Conservation (phyloP, 495 filamentous ascomycete species). For the Lasiosphaeris hirsuta region DNA sequence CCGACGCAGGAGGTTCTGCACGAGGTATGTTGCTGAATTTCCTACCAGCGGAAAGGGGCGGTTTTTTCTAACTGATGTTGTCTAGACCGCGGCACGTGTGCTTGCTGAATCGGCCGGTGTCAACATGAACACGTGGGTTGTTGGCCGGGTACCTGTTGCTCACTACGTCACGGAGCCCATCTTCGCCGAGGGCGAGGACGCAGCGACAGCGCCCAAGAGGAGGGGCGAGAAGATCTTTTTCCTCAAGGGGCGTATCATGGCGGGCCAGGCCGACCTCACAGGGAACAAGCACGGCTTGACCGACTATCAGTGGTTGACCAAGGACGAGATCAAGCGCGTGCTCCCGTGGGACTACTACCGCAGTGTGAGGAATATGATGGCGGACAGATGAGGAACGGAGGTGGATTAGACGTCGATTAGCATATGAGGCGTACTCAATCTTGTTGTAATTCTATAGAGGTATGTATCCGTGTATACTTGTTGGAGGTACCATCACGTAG, state of each 20-base stretch:
- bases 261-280: constrained; percentile 81
- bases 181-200: constrained; percentile 34
- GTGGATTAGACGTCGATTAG: background rate
- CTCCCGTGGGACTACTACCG: constrained; percentile 65
- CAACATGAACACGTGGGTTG: constrained; percentile 99
- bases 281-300: constrained; percentile 66
- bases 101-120: constrained; percentile 72
- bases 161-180: constrained; percentile 58
- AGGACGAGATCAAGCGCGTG: constrained; percentile 73
- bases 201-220: constrained; percentile 25
- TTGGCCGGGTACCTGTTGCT: constrained; percentile 85
- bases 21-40: constrained; percentile 55
- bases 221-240: constrained; percentile 85
- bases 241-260: constrained; percentile 93
- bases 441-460: constrained; percentile 16
- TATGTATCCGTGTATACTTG: constrained; percentile 6
- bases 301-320: constrained; percentile 90
- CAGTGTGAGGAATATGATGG: constrained; percentile 75
- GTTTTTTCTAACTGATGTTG: background rate
- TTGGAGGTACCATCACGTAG: background rate
- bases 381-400: constrained; percentile 40
- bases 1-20: constrained; percentile 70
- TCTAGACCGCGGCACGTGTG: constrained; percentile 75
- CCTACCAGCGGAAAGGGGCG: background rate
- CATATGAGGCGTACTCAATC: background rate